These are phyloP conservation scores for Neopestalotiopsis sp. DNA, from an alignment of 2,329 filamentous ascomycete genomes.

Conservation along the genomic window DNA sequence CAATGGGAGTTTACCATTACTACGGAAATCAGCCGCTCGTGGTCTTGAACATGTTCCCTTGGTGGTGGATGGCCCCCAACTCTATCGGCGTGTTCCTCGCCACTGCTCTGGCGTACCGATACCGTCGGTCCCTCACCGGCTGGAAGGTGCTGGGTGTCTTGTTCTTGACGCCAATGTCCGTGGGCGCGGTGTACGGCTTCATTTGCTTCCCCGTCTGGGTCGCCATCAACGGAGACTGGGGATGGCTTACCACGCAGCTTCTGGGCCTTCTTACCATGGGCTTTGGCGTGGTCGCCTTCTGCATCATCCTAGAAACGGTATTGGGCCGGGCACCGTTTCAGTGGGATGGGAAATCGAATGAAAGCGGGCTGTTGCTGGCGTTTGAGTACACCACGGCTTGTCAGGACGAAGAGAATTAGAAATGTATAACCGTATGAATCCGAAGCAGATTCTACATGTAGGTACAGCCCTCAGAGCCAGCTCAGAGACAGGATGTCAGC, in stretches of 20 bases:
- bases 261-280: background rate
- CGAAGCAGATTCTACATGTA: too few species aligned
- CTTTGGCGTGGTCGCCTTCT: background rate
- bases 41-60: constrained; percentile 1
- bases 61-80: constrained; percentile 8
- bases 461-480: too few species aligned
- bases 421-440: background rate
- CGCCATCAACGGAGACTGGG: background rate
- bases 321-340: background rate
- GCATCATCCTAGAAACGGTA: background rate
- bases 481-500: too few species aligned
- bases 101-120: background rate
- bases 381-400: background rate
- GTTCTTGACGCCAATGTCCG: constrained; percentile 1
- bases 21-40: constrained; percentile 1
- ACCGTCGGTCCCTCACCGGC: background rate
- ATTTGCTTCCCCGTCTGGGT: constrained; percentile 1
- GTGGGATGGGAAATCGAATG: background rate
- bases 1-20: constrained; percentile 1
- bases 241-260: background rate
- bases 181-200: background rate
- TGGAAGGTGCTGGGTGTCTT: background rate
- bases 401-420: background rate
- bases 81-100: background rate
- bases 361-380: background rate